Base-by-base conservation (phyloP, 2,329 filamentous ascomycete species). In the Microsporum canis region DNA sequence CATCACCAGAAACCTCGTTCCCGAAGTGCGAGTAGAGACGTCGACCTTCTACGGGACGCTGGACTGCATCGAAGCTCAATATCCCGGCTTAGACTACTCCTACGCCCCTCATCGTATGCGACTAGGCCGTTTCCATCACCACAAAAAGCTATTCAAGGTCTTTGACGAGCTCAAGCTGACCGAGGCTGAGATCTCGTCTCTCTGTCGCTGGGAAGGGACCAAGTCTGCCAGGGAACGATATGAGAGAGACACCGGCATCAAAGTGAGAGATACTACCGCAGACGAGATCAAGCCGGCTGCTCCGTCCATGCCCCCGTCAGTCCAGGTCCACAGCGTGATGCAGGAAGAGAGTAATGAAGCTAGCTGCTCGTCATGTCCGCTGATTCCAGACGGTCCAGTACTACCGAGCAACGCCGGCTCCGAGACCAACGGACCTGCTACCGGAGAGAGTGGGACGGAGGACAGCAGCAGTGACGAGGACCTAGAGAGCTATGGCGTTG, bases 1-100 rank as follows among this genome's bases (percentile, higher is more conserved):
- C 67, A 79, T 86, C 63, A 79, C 79, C 63, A 79, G 82, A 57
- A 80, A 86, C 68, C 78, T 87, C 47, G 82, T 86, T 27, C 82
- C 82, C 39, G 84, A 87, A 75, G 83, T 87, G 59, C 82, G 84
- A 63, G 77, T 83, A 65, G 84, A 87, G 71, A 85, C 83, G 1
- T 79, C 80, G 60, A 80, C 78, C 58, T 87, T 85, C 74, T 86
- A 86, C 72, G 84, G 84, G 67, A 78, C 80, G 45, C 76, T 85
- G 53, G 83, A 85, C 74, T 83, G 80, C 67, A 78, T 85, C 63
- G 84, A 86, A 75, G 83, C 84, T 57, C 82, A 84, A 62, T 86
- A 87, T 67, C 84, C 84, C 0, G 84, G 84, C 38, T 76, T 86
- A 55, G 84, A 87, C 75, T 87, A 87, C 71, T 80, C 81, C 55